phyloP scores from a whole-genome alignment of 441 rosid genomes.

The Rhodomyrtus psidioides region DNA sequence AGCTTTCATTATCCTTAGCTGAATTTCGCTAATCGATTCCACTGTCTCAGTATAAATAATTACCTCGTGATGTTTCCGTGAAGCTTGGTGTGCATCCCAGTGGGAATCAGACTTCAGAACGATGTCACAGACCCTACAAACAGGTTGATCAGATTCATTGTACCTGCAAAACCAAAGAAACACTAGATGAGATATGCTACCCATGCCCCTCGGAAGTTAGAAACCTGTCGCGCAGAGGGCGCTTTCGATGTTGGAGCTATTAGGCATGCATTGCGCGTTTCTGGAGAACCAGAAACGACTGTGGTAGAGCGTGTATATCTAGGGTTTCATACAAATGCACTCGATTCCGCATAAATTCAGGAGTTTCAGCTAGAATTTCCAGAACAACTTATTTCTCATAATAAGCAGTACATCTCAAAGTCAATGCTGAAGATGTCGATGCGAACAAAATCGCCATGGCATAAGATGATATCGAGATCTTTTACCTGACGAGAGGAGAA shows the following conservation, averaged over 20 bases:
- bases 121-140: slow-evolving; percentile 74
- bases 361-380: background rate
- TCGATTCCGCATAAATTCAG: background rate
- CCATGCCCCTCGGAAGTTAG: background rate
- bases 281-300: background rate
- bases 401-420: background rate
- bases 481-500: slow-evolving; percentile 79
- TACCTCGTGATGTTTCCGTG: slow-evolving; percentile 89
- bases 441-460: background rate
- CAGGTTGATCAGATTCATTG: slow-evolving; percentile 78
- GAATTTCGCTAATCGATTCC: background rate
- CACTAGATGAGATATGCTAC: background rate
- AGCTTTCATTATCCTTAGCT: background rate
- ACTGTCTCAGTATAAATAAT: background rate
- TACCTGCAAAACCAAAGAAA: slow-evolving; percentile 36
- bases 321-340: background rate
- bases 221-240: background rate
- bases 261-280: background rate
- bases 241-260: background rate
- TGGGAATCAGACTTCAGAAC: slow-evolving; percentile 72
- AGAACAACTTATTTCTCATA: background rate
- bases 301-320: background rate
- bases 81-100: slow-evolving; percentile 97
- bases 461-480: background rate
- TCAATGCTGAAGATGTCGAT: background rate